These are phyloP conservation scores for Tulasnella sp. DNA, from an alignment of 768 basidiomycete species.

Conservation along the genomic window DNA sequence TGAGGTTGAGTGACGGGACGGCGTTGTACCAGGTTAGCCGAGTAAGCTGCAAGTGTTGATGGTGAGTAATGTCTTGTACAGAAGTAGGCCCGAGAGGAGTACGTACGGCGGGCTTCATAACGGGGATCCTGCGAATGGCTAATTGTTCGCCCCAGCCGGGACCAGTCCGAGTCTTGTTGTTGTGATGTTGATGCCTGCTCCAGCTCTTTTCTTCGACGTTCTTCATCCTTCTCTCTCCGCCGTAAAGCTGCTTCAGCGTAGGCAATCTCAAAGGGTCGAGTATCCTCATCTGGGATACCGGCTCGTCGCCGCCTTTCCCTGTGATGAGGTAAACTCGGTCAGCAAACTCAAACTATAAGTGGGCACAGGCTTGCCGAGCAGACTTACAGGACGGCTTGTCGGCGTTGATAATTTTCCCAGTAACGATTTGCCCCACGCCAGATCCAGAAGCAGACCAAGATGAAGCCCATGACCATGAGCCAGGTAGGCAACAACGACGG, in stretches of 20 bases:
- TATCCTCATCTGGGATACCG: conserved; percentile 83
- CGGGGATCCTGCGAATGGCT: conserved; percentile 38
- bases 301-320: conserved; percentile 59
- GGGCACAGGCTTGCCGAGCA: not conserved
- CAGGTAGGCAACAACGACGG: conserved; percentile 15
- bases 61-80: not conserved
- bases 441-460: conserved; percentile 26
- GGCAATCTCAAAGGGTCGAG: conserved; percentile 85
- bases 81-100: not conserved
- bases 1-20: conserved; percentile 3
- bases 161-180: conserved; percentile 39
- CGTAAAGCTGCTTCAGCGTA: conserved; percentile 69
- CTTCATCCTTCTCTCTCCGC: conserved; percentile 45
- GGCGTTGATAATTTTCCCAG: conserved; percentile 21
- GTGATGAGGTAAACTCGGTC: not conserved
- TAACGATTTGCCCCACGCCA: conserved; percentile 34
- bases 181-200: conserved; percentile 40
- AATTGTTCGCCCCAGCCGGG: conserved; percentile 46
- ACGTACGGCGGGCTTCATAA: conserved; percentile 3
- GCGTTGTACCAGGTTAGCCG: conserved; percentile 16
- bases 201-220: conserved; percentile 9
- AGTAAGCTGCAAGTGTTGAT: not conserved
- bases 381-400: not conserved
- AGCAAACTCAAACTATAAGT: not conserved
- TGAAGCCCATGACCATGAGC: conserved; percentile 31